Evolutionary conservation across 2,329 filamentous ascomycete species (phyloP).

Genomic region (Sarocladiaceae sp.): DNA sequence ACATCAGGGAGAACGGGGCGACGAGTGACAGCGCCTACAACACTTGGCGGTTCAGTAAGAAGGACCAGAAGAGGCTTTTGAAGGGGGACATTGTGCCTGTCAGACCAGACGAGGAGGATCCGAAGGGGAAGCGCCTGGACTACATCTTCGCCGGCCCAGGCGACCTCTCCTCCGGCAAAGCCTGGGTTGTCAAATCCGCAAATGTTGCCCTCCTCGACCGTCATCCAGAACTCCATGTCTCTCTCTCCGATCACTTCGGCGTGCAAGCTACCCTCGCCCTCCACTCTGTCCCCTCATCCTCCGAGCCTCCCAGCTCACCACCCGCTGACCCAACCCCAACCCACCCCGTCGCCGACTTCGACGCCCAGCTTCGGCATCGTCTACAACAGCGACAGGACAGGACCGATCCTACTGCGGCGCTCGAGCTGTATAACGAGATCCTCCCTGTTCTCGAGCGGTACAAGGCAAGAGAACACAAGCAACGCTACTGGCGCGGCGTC

Average conservation of each 20-base stretch:
- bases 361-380: slow-evolving; percentile 27
- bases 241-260: slow-evolving; percentile 90
- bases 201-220: slow-evolving; percentile 75
- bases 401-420: slow-evolving; percentile 14
- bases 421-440: slow-evolving; percentile 54
- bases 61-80: slow-evolving; percentile 59
- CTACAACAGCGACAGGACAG: slow-evolving; percentile 13
- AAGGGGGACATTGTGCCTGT: slow-evolving; percentile 52
- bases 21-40: slow-evolving; percentile 84
- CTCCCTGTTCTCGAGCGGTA: slow-evolving; percentile 65
- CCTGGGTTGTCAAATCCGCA: slow-evolving; percentile 65
- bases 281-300: slow-evolving; percentile 23
- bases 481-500: slow-evolving; percentile 62
- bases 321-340: slow-evolving; percentile 9
- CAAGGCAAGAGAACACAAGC: slow-evolving; percentile 60
- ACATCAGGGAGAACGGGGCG: slow-evolving; percentile 72
- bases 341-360: slow-evolving; percentile 18
- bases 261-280: slow-evolving; percentile 70
- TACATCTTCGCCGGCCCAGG: slow-evolving; percentile 75
- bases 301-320: slow-evolving; percentile 12
- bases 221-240: slow-evolving; percentile 76
- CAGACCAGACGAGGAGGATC: slow-evolving; percentile 60
- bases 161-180: slow-evolving; percentile 23
- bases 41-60: slow-evolving; percentile 85
- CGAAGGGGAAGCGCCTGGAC: slow-evolving; percentile 78